Base-by-base conservation (phyloP, 192 early-diverging fungal species). In the Coemansia sp. region DNA sequence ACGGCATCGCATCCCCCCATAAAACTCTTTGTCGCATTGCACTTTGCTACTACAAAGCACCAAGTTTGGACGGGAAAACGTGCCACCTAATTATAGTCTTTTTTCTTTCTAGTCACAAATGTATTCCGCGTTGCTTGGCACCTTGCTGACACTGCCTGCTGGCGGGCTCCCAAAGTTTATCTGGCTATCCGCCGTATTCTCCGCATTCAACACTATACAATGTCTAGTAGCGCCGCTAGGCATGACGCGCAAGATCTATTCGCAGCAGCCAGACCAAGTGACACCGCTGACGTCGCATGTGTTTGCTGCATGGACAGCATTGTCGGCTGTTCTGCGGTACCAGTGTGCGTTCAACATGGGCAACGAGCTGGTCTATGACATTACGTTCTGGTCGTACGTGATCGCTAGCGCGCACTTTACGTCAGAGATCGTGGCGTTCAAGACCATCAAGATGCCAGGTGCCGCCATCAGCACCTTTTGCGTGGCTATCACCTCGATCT, bases 221-320 rank as follows among this genome's bases (percentile, higher is more conserved):
- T 90, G 91, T 78, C 92, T 91, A 70, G 69, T 90, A 25, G 92
- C 92, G 7, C 81, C 78, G 1, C 82, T 91, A 69, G 82, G 87
- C 5, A 85, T 95, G 68, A 94, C 92, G 7, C 84, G 87, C 23
- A 82, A 87, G 32, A 89, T 98, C 66, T 98, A 96, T 71, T 77
- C 76, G 37, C 67, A 72, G 50, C 68, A 78, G 70, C 69, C 75
- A 27, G 63, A 74, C 51, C 70, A 84, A 89, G 94, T 93, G n/a
- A 94, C 94, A 3, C 81, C 87, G 31, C 85, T 98, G 69, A 87
- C 89, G 21, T 87, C 90, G 37, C 90, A 94, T 36, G 77, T 94
- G 55, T 94, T 96, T 88, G 96, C 92, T 6, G 84, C 89, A 23
- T 98, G 94, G 94, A 96, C 96, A 0, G 84, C 92, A 66, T 87